Evolutionary conservation across 2,329 filamentous ascomycete genomes (phyloP).

Genomic region (Verticillium albo-atrum): DNA sequence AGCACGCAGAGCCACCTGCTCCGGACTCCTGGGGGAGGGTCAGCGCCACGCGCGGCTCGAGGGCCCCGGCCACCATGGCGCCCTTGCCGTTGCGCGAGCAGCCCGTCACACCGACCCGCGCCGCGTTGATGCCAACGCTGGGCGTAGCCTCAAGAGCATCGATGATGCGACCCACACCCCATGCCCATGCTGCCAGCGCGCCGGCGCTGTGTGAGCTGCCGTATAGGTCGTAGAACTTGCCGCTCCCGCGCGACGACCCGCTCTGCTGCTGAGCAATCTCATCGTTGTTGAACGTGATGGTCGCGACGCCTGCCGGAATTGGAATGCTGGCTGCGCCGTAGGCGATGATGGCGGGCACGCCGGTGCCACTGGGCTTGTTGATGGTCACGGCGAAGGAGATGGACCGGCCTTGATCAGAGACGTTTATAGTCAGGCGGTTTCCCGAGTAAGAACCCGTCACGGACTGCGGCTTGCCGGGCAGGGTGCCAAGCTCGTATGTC

Average conservation of each 20-base stretch:
- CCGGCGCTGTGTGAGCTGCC: slow-evolving; percentile 38
- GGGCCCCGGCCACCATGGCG: slow-evolving; percentile 42
- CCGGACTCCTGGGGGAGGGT: slow-evolving; percentile 46
- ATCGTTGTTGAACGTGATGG: slow-evolving; percentile 44
- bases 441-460: slow-evolving; percentile 27
- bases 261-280: slow-evolving; percentile 32
- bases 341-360: slow-evolving; percentile 43
- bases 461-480: slow-evolving; percentile 26
- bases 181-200: slow-evolving; percentile 45
- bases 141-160: slow-evolving; percentile 38
- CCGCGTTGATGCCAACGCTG: slow-evolving; percentile 29
- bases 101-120: slow-evolving; percentile 38
- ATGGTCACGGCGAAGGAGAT: slow-evolving; percentile 25
- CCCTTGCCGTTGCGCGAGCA: slow-evolving; percentile 49
- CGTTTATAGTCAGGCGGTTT: slow-evolving; percentile 28
- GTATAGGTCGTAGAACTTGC: slow-evolving; percentile 46
- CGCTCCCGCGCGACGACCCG: slow-evolving; percentile 38
- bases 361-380: slow-evolving; percentile 22
- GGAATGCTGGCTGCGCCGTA: slow-evolving; percentile 39
- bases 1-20: slow-evolving; percentile 43
- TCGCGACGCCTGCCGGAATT: slow-evolving; percentile 38
- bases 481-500: slow-evolving; percentile 31
- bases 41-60: slow-evolving; percentile 43
- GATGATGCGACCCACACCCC: slow-evolving; percentile 43
- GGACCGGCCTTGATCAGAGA: slow-evolving; percentile 24